Percentiles rank a stretch among this genome's conserved stretches.
phyloP scores from a whole-genome alignment of 495 filamentous ascomycete species.

The Penicillium paradoxum region DNA sequence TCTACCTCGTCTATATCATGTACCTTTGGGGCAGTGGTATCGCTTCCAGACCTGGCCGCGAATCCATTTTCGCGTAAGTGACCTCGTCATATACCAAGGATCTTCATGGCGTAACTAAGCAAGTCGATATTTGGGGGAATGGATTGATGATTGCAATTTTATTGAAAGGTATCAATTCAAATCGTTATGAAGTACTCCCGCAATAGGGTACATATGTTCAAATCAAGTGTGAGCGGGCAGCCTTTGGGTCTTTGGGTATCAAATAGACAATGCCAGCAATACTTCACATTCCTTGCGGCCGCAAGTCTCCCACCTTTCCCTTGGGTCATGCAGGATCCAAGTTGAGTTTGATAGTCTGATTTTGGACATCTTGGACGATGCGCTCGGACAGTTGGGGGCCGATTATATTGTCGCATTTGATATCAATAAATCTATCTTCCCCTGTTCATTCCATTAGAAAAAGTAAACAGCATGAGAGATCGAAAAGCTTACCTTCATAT shows the following conservation, averaged over 20 bases:
- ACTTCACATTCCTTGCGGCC: neutral
- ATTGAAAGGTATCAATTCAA: neutral
- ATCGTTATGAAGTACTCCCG: neutral
- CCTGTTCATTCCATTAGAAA: neutral
- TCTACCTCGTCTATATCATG: conserved; percentile 15
- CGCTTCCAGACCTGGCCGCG: too few relatives aligned
- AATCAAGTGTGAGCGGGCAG: neutral
- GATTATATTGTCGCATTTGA: neutral
- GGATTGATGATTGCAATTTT: too few relatives aligned
- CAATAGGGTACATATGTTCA: neutral
- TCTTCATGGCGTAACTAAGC: too few relatives aligned
- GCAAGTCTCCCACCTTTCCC: too few relatives aligned
- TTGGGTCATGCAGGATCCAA: neutral
- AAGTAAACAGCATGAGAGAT: too few relatives aligned
- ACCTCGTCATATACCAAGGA: too few relatives aligned
- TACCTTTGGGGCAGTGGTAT: too few relatives aligned
- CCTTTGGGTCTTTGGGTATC: neutral
- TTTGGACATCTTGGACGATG: neutral
- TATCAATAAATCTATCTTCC: neutral
- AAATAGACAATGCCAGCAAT: neutral
- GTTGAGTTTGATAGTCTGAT: neutral
- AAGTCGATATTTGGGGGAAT: too few relatives aligned
- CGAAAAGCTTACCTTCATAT: neutral
- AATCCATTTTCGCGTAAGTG: too few relatives aligned
- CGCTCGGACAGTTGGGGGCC: neutral